phyloP scores from a whole-genome alignment of 1,284 basidiomycete species.

The Tilletia walkeri region DNA sequence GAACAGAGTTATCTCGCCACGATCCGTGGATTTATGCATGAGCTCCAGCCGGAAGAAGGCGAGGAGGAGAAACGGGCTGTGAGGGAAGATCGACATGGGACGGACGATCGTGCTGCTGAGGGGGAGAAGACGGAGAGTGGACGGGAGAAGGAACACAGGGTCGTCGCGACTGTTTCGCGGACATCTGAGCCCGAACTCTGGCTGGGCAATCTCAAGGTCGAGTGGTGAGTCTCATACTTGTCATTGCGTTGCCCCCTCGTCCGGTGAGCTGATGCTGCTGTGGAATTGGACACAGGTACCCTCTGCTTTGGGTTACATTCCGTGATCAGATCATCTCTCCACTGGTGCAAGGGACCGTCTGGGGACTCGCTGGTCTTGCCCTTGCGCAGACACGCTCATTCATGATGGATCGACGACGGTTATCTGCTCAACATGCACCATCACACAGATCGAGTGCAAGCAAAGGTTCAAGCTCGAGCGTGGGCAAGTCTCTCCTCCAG shows the following conservation, averaged over 20 bases:
- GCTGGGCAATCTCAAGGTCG: conserved; percentile 41
- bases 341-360: conserved; percentile 41
- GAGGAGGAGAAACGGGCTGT: conserved; percentile 16
- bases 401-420: neutral
- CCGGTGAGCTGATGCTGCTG: neutral
- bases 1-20: conserved; percentile 47
- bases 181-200: conserved; percentile 34
- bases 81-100: neutral
- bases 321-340: conserved; percentile 48
- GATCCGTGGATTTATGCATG: conserved; percentile 40
- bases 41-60: conserved; percentile 22
- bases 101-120: conserved; percentile 22
- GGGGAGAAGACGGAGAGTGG: conserved; percentile 3
- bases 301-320: conserved; percentile 43
- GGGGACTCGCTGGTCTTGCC: conserved; percentile 39
- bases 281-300: conserved; percentile 29
- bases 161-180: conserved; percentile 11
- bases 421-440: neutral
- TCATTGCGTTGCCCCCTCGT: too few species aligned
- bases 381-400: conserved; percentile 22
- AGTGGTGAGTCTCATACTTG: conserved; percentile 36
- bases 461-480: too few species aligned
- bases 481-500: neutral
- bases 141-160: conserved; percentile 3
- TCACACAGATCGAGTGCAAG: too few species aligned